Conservation (phyloP, 257 asterid genomes). For the Pogostemon cablin region DNA sequence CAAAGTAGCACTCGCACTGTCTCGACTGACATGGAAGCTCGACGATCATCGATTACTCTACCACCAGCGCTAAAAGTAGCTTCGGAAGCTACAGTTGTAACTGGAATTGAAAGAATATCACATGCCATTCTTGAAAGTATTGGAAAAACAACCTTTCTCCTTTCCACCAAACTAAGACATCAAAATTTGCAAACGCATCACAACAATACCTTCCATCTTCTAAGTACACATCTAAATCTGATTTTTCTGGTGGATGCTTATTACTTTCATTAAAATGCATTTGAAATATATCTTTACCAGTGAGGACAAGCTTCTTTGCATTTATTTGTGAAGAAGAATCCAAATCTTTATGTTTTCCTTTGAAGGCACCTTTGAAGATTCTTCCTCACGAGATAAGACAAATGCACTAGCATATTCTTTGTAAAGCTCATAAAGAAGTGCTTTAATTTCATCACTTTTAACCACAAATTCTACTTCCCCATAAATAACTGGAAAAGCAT, state of each 20-base stretch:
- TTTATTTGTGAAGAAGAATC: too few relatives aligned
- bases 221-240: not conserved
- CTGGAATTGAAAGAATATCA: not conserved
- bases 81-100: slow-evolving; percentile 4
- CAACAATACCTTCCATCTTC: not conserved
- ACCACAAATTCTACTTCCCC: not conserved
- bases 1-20: not conserved
- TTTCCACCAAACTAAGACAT: not conserved
- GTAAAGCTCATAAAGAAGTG: not conserved
- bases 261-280: not conserved
- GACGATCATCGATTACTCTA: not conserved
- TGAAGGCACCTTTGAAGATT: not conserved
- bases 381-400: not conserved
- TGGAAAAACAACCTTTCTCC: not conserved
- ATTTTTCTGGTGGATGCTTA: not conserved
- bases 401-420: not conserved
- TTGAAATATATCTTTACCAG: not conserved
- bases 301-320: not conserved
- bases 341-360: not conserved
- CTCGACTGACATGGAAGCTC: not conserved
- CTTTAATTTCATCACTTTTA: not conserved
- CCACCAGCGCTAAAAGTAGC: not conserved
- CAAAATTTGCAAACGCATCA: not conserved
- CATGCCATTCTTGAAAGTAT: not conserved
- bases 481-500: not conserved